These are phyloP conservation scores for Westerdykella sp. DNA, from an alignment of 2,329 filamentous ascomycete genomes.

Conservation along the genomic window DNA sequence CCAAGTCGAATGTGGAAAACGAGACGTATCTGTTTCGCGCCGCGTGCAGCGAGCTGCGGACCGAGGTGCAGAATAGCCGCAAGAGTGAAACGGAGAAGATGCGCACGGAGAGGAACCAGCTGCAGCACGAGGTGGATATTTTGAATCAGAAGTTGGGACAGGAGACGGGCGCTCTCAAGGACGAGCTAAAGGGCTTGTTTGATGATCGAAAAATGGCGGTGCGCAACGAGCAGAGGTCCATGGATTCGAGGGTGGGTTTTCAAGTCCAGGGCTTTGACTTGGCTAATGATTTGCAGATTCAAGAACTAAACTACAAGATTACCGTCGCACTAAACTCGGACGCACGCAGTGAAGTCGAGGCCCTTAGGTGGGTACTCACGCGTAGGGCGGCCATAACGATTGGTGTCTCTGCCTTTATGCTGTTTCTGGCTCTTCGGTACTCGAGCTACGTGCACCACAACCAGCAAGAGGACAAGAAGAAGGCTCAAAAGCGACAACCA, in stretches of 20 bases:
- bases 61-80: conserved; percentile 74
- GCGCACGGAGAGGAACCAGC: conserved; percentile 71
- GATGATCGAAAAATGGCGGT: conserved; percentile 93
- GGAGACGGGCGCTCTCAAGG: conserved; percentile 73
- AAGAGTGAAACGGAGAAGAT: conserved; percentile 73
- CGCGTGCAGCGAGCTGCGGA: conserved; percentile 84
- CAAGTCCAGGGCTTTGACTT: neutral
- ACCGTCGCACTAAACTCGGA: conserved; percentile 85
- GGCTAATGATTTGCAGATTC: conserved; percentile 52
- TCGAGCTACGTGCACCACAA: conserved; percentile 37
- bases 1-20: conserved; percentile 90
- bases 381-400: conserved; percentile 58
- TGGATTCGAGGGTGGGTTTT: conserved; percentile 64
- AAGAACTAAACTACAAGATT: conserved; percentile 95
- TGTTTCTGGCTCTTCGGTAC: conserved; percentile 39
- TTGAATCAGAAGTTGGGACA: conserved; percentile 77
- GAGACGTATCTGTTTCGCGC: conserved; percentile 91
- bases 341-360: conserved; percentile 85
- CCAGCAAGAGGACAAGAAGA: conserved; percentile 36
- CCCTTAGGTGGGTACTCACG: conserved; percentile 76
- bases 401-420: conserved; percentile 42
- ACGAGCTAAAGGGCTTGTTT: conserved; percentile 92
- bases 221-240: conserved; percentile 75
- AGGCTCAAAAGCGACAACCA: conserved; percentile 16
- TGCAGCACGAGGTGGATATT: conserved; percentile 96